Percentiles rank a stretch among this genome's conserved stretches.
phyloP scores from a whole-genome alignment of 202 grass and related monocot species.

The Eragrostis tef region DNA sequence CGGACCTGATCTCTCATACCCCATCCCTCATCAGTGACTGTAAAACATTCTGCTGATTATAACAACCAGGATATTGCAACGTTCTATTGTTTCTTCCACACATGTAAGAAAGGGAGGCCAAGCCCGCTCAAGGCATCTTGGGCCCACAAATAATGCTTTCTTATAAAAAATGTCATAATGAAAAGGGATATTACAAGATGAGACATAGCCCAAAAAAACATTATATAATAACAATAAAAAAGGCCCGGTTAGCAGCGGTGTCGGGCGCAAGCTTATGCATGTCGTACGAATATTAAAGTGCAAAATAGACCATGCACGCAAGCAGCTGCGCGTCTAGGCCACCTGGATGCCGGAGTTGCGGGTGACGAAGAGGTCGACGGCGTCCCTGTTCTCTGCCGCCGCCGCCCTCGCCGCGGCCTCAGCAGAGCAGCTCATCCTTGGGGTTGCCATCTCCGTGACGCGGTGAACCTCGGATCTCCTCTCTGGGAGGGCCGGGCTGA shows the following conservation, averaged over 20 bases:
- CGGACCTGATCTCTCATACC: too few relatives aligned
- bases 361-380: not conserved
- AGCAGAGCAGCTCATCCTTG: conserved; percentile 8
- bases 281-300: not conserved
- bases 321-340: conserved; percentile 9
- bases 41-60: not conserved
- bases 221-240: not conserved
- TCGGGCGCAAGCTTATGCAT: not conserved
- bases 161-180: not conserved
- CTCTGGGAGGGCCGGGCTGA: conserved; percentile 30
- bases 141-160: not conserved
- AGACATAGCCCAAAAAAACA: too few relatives aligned
- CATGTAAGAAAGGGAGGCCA: not conserved
- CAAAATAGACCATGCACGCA: not conserved
- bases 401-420: not conserved
- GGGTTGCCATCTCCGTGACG: conserved; percentile 41
- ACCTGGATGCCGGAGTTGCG: conserved; percentile 16
- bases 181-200: too few relatives aligned
- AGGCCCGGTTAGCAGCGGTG: not conserved
- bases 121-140: not conserved
- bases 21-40: too few relatives aligned
- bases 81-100: not conserved
- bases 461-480: conserved; percentile 53
- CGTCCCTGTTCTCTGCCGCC: conserved; percentile 27
- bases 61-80: not conserved